Percentiles rank a stretch among this genome's conserved stretches.
Evolutionary conservation across 2,329 filamentous ascomycete species (phyloP).

Genomic region (Lizonia empirigonia): DNA sequence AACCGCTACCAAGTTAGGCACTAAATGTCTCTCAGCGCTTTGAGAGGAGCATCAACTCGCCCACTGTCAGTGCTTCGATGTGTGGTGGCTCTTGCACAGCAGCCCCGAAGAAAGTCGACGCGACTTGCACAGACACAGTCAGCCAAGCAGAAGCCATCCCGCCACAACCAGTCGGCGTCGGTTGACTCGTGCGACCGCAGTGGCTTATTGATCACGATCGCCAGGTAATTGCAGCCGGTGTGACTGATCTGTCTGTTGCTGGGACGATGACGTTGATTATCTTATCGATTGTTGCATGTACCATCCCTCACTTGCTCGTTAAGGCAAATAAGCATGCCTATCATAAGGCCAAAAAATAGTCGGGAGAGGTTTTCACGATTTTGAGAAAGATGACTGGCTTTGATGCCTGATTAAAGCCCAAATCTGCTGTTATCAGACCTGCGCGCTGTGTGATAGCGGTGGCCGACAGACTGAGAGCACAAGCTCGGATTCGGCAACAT

Average conservation of each 20-base stretch:
- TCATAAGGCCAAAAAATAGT: neutral
- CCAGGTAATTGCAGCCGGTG: conserved; percentile 2
- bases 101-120: conserved; percentile 5
- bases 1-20: neutral
- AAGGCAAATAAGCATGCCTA: neutral
- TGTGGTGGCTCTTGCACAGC: neutral
- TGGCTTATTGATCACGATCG: conserved; percentile 3
- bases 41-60: neutral
- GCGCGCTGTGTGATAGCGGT: neutral
- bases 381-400: neutral
- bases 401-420: neutral
- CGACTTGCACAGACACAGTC: neutral
- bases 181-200: neutral
- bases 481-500: conserved; percentile 11
- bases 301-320: neutral
- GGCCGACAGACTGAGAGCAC: too few species aligned
- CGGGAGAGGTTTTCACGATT: neutral
- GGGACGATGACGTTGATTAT: neutral
- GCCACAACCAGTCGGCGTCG: neutral
- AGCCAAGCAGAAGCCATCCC: conserved; percentile 1
- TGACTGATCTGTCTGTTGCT: neutral
- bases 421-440: neutral
- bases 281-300: neutral
- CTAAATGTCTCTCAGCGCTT: neutral
- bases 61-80: neutral